phyloP scores from a whole-genome alignment of 208 protist species.

The Strigomonas culicis region DNA sequence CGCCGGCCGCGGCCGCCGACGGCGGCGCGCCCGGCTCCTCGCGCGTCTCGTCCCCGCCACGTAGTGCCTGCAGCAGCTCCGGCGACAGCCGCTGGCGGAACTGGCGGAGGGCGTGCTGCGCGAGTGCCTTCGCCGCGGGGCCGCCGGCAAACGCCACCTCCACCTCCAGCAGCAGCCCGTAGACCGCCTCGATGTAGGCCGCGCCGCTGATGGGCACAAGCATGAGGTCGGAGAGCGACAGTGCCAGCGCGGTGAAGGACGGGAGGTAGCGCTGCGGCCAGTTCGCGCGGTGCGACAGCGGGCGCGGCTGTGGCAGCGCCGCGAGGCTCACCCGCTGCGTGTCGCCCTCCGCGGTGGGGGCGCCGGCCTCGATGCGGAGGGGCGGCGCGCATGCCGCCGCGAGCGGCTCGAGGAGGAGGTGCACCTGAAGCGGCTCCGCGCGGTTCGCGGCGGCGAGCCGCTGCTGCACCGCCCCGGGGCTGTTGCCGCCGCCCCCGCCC shows the following conservation, averaged over 20 bases:
- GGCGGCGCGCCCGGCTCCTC: constrained; percentile 2
- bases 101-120: constrained; percentile 42
- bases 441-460: no score
- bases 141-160: constrained; percentile 49
- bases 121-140: constrained; percentile 36
- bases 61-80: constrained; percentile 11
- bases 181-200: constrained; percentile 64
- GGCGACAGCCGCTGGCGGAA: constrained; percentile 47
- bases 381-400: no score
- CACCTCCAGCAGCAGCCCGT: constrained; percentile 63
- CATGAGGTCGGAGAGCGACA: constrained; percentile 66
- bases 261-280: constrained; percentile 38
- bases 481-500: neutral
- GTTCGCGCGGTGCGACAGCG: constrained; percentile 12
- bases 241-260: constrained; percentile 40
- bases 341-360: neutral
- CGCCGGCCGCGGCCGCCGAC: neutral
- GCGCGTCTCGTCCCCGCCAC: neutral
- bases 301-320: neutral
- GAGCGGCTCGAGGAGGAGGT: neutral
- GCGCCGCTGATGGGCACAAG: constrained; percentile 32
- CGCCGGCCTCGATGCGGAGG: neutral
- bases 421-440: no score
- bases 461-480: neutral
- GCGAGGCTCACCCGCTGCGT: neutral